A percentile compares a stretch with the other conserved stretches of the same genome.
Evolutionary conservation across 495 filamentous ascomycete genomes (phyloP).

Genomic region (Penicillium subrubescens): DNA sequence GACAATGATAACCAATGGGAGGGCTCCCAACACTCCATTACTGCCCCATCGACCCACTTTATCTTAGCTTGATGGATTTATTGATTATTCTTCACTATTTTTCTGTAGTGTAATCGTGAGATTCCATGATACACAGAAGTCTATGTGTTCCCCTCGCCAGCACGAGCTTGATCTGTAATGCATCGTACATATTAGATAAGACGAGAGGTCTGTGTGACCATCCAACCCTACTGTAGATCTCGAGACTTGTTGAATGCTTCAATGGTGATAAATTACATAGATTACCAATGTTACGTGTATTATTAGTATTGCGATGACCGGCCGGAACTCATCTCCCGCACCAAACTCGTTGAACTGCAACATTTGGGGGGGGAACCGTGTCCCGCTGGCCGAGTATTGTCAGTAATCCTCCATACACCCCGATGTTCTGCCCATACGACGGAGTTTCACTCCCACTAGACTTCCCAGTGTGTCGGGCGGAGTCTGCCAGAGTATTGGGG

Average conservation of each 20-base stretch:
- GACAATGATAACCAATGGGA: not conserved
- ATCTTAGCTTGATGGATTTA: not conserved
- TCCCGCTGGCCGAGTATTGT: not conserved
- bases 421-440: not conserved
- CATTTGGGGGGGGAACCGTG: not conserved
- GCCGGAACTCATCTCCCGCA: not conserved
- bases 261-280: not conserved
- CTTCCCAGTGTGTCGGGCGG: not conserved
- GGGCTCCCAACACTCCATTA: slow-evolving; percentile 15
- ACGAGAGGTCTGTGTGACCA: not conserved
- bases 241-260: not conserved
- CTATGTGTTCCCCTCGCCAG: too few relatives aligned
- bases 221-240: not conserved
- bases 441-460: not conserved
- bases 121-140: too few relatives aligned
- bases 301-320: slow-evolving; percentile 4
- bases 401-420: not conserved
- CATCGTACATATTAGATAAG: not conserved
- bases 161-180: not conserved
- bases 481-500: slow-evolving; percentile 22
- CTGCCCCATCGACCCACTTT: slow-evolving; percentile 10
- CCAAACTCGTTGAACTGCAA: not conserved
- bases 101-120: not conserved
- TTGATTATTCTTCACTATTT: not conserved
- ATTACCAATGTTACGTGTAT: not conserved